Base-by-base conservation (phyloP, 306 rosid species). In the Cyamopsis tetragonoloba region DNA sequence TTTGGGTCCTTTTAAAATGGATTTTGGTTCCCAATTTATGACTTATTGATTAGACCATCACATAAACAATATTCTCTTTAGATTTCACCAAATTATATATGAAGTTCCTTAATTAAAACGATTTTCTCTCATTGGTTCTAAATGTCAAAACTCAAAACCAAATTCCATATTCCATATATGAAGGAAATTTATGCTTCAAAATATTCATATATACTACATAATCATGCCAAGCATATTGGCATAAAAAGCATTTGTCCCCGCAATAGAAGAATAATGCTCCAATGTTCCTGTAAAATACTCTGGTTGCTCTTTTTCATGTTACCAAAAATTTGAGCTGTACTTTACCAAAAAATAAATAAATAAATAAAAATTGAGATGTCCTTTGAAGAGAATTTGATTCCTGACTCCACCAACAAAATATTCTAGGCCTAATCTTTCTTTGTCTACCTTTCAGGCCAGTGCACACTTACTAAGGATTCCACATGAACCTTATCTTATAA, bases 321-420 rank as follows among this genome's bases (percentile, higher is more conserved):
- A 14, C 51, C 44, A 49, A 44, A n/a, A n/a, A n/a, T n/a, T n/a
- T n/a, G n/a, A n/a, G n/a, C n/a, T n/a, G n/a, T n/a, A n/a, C n/a
- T n/a, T n/a, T n/a, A n/a, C n/a, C n/a, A n/a, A n/a, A n/a, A n/a
- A n/a, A n/a, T n/a, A n/a, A n/a, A n/a, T n/a, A n/a, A n/a, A n/a
- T n/a, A n/a, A n/a, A n/a, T n/a, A n/a, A n/a, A n/a, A n/a, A n/a
- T n/a, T n/a, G n/a, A n/a, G n/a, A n/a, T n/a, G n/a, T n/a, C n/a
- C n/a, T n/a, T n/a, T 10, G n/a, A 27, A 10, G 62, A 58, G 86
- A 79, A 85, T 79, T 54, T 17, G 83, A 79, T 85, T 70, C 84
- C 62, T 66, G 13, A 37, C 56, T 48, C 68, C 79, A 74, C 74
- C 77, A 74, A 68, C 48, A 22, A 51, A 27, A 37, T 18, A 3